Conservation (phyloP, 2,329 filamentous ascomycete species). For the Endothia cerciana region DNA sequence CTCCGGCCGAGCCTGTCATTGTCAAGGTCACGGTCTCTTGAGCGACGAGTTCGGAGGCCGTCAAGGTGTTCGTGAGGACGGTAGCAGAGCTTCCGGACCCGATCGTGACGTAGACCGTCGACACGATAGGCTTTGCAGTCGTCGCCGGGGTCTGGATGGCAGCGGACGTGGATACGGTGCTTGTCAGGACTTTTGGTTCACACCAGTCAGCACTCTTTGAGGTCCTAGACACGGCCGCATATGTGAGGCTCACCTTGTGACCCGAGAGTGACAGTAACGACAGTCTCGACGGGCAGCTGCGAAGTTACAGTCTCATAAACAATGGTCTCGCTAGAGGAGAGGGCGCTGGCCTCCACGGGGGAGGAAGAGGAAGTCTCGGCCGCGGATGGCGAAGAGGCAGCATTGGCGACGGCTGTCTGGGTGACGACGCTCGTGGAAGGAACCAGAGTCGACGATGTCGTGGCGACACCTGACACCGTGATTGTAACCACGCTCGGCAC, state of each 20-base stretch:
- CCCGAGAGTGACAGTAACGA: slow-evolving; percentile 27
- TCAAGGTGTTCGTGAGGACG: slow-evolving; percentile 24
- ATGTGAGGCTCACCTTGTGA: slow-evolving; percentile 9
- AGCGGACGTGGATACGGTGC: slow-evolving; percentile 21
- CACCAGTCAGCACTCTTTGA: background rate
- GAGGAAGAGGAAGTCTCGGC: slow-evolving; percentile 4
- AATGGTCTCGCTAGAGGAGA: slow-evolving; percentile 1
- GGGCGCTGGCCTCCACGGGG: background rate
- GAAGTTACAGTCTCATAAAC: slow-evolving; percentile 18
- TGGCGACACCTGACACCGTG: slow-evolving; percentile 19
- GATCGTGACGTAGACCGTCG: slow-evolving; percentile 26
- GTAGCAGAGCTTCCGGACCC: slow-evolving; percentile 13
- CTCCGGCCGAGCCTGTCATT: slow-evolving; percentile 19
- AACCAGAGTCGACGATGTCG: slow-evolving; percentile 18
- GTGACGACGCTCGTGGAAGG: slow-evolving; percentile 21
- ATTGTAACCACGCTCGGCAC: slow-evolving; percentile 23
- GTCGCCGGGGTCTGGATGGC: slow-evolving; percentile 20
- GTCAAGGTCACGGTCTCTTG: slow-evolving; percentile 25
- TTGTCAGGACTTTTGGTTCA: slow-evolving; percentile 15
- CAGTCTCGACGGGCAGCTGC: slow-evolving; percentile 24
- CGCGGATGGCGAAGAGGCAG: slow-evolving; percentile 2
- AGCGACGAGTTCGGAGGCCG: slow-evolving; percentile 25
- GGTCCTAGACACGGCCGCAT: background rate
- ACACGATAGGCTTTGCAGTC: slow-evolving; percentile 19
- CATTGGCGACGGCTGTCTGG: slow-evolving; percentile 4